Conservation (phyloP, 176 grass and related monocot species). For the Zizania latifolia region DNA sequence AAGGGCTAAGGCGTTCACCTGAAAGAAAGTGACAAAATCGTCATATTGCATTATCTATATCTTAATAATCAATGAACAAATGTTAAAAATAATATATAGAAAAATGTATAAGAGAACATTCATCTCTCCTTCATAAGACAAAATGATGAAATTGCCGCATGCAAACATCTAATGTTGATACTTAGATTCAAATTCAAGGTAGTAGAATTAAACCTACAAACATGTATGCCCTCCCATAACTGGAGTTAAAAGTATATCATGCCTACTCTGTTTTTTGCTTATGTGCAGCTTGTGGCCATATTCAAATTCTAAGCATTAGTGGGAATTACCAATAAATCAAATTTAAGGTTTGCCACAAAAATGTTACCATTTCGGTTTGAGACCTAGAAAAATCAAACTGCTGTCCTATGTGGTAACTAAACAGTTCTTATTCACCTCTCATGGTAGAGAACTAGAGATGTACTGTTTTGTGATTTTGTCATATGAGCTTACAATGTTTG, state of each 20-base stretch:
- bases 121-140: neutral
- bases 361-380: neutral
- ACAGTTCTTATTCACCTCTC: neutral
- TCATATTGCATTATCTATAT: neutral
- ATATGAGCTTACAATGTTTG: neutral
- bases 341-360: neutral
- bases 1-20: constrained; percentile 61
- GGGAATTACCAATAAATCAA: neutral
- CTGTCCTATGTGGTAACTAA: neutral
- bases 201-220: neutral
- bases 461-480: neutral
- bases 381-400: neutral
- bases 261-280: neutral
- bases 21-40: neutral
- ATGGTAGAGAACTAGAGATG: neutral
- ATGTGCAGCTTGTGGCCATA: neutral
- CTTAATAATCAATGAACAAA: neutral
- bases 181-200: neutral
- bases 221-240: neutral
- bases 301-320: neutral
- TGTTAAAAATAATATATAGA: neutral
- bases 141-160: neutral
- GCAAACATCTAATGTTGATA: neutral
- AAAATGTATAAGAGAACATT: neutral
- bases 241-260: neutral